phyloP scores from a whole-genome alignment of 1,284 basidiomycete genomes.

The Binderoboletus segoi region DNA sequence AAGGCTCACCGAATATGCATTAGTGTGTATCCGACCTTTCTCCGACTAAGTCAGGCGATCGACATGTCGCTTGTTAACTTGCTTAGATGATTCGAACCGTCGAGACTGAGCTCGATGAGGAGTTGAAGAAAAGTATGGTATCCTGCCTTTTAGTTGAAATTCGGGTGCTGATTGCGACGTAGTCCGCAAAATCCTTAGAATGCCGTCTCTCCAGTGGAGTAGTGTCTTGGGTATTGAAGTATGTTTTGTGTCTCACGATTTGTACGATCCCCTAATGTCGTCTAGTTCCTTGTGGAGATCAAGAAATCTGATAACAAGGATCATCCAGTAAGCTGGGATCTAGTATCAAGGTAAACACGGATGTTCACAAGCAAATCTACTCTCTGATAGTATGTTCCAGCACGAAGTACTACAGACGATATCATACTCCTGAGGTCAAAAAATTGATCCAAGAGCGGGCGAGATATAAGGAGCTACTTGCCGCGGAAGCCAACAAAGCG shows the following conservation, averaged over 20 bases:
- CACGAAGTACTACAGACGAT: constrained; percentile 79
- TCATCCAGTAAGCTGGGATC: constrained; percentile 81
- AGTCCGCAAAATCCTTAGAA: constrained; percentile 77
- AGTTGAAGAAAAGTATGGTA: constrained; percentile 66
- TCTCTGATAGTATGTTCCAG: constrained; percentile 41
- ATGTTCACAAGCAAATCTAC: neutral
- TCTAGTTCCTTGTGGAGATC: constrained; percentile 78
- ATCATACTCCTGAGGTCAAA: constrained; percentile 77
- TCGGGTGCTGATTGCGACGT: constrained; percentile 6
- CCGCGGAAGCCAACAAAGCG: constrained; percentile 67
- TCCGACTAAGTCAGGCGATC: neutral
- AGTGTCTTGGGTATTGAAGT: constrained; percentile 75
- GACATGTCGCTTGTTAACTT: constrained; percentile 1
- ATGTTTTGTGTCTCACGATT: constrained; percentile 5
- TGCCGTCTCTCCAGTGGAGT: constrained; percentile 78
- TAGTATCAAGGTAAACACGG: constrained; percentile 66
- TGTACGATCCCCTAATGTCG: neutral
- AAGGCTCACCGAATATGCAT: constrained; percentile 52
- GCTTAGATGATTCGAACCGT: constrained; percentile 58
- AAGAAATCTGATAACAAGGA: constrained; percentile 71
- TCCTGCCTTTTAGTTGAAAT: constrained; percentile 1
- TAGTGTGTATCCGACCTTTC: constrained; percentile 33
- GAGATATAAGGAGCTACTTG: constrained; percentile 76
- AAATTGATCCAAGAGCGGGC: constrained; percentile 73
- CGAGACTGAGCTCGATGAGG: constrained; percentile 75